phyloP scores from a whole-genome alignment of 768 basidiomycete species.

The Mycena albidolilacea region DNA sequence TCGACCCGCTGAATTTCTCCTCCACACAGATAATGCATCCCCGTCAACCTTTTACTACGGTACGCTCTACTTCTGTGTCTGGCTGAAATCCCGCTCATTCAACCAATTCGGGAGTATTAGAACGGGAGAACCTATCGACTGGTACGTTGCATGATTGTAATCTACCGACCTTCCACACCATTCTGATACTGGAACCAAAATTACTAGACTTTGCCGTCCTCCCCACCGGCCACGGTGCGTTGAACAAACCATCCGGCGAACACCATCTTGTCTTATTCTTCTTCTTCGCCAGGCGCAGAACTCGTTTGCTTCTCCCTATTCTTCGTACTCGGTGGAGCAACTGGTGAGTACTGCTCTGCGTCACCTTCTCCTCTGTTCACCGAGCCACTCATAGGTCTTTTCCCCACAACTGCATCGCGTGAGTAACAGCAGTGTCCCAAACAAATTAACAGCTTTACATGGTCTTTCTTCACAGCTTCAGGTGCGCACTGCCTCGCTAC shows the following conservation, averaged over 20 bases:
- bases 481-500: conserved; percentile 22
- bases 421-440: conserved; percentile 10
- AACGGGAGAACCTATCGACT: not conserved
- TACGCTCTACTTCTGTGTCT: not conserved
- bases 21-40: conserved; percentile 6
- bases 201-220: conserved; percentile 9
- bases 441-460: conserved; percentile 22
- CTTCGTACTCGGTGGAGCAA: conserved; percentile 7
- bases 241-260: no score
- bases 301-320: not conserved
- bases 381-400: not conserved
- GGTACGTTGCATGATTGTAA: not conserved
- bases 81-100: not conserved
- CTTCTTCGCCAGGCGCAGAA: not conserved
- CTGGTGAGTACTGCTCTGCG: not conserved
- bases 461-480: conserved; percentile 28
- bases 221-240: conserved; percentile 15
- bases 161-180: not conserved
- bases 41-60: not conserved
- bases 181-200: conserved; percentile 16
- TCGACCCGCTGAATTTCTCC: not conserved
- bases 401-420: conserved; percentile 10
- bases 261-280: not conserved
- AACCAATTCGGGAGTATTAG: not conserved
- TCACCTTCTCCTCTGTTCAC: not conserved